A percentile compares a stretch with the other conserved stretches of the same genome.
These are phyloP conservation scores for Aspergillus latus DNA, from an alignment of 2,329 filamentous ascomycete species.

Conservation along the genomic window DNA sequence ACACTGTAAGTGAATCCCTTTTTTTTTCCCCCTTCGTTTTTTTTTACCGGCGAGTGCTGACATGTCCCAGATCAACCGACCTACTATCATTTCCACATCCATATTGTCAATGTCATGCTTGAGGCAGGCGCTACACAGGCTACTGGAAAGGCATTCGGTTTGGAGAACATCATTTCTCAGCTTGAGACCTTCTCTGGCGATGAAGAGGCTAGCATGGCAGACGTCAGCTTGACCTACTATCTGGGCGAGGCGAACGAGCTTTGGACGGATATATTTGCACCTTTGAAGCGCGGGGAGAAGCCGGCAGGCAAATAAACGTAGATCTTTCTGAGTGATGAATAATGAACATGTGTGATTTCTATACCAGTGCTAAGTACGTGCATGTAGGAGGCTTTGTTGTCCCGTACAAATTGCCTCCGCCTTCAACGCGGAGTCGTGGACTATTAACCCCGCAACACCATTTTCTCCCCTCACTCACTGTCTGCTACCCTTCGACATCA, in stretches of 20 bases:
- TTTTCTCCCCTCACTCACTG: conserved; percentile 12
- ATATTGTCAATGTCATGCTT: conserved; percentile 87
- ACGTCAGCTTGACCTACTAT: conserved; percentile 76
- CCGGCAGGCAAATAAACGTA: conserved; percentile 14
- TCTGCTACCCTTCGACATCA: neutral
- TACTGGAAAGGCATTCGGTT: conserved; percentile 81
- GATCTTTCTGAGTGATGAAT: neutral
- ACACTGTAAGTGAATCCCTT: conserved; percentile 61
- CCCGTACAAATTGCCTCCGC: neutral
- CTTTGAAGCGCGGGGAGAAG: conserved; percentile 62
- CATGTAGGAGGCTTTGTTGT: neutral
- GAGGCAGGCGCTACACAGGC: conserved; percentile 90
- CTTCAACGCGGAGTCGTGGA: neutral
- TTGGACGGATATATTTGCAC: conserved; percentile 79
- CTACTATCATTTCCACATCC: conserved; percentile 96
- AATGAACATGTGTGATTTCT: neutral
- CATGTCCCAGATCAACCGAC: conserved; percentile 74
- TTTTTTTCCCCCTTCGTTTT: neutral
- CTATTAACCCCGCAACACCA: conserved; percentile 16
- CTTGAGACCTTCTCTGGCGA: conserved; percentile 73
- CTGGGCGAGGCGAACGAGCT: conserved; percentile 87
- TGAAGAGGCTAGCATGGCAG: conserved; percentile 75
- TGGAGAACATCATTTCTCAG: conserved; percentile 83
- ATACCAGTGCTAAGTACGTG: neutral
- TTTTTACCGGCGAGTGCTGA: conserved; percentile 11